Base-by-base conservation (phyloP, 768 basidiomycete species). In the Agaricus subrufescens region DNA sequence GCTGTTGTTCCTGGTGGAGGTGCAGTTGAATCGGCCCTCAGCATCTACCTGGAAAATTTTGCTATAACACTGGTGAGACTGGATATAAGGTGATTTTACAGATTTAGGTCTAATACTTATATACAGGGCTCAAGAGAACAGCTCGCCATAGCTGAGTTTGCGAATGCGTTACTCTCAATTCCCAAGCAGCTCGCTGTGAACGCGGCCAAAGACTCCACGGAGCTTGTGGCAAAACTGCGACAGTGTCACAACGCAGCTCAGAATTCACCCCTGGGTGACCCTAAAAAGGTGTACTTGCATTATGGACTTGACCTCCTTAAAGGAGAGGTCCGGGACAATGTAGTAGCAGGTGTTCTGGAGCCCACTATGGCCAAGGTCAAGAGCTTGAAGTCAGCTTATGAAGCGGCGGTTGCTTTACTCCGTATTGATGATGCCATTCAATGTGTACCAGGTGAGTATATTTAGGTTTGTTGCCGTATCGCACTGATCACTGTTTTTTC, bases 141-240 rank as follows among this genome's bases (percentile, higher is more conserved):
- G 69, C 78, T 99, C 51, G 97, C 97, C 19, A 98, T 99, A 65
- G 97, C 95, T n/a, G 97, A 99, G 70, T 99, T 99, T 69, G 97
- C 97, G 23, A 78, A 80, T 58, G 90, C 97, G 11, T 79, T 99
- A 54, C 78, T 99, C 42, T 83, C 94, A 14, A 99, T 99, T 63
- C 97, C 97, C 46, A 98, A 98, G 74, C 94, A 89, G 19, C 86
- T 99, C 34, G 88, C 97, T 2, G 91, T 98, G 51, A 99, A 99
- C 68, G 97, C 97, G 42, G 97, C 97, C 40, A 98, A 98, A 66
- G 97, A 99, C 68, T 94, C 95, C 38, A 98, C 96, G 1, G 93
- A 98, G 54, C 84, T 99, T 19, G 94, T 99, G 39, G 95, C 97
- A 23, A 98, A 98, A 72, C 77, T 99, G 48, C 88, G 97, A 50